phyloP scores from a whole-genome alignment of 768 basidiomycete genomes.

The Amanita thiersii region DNA sequence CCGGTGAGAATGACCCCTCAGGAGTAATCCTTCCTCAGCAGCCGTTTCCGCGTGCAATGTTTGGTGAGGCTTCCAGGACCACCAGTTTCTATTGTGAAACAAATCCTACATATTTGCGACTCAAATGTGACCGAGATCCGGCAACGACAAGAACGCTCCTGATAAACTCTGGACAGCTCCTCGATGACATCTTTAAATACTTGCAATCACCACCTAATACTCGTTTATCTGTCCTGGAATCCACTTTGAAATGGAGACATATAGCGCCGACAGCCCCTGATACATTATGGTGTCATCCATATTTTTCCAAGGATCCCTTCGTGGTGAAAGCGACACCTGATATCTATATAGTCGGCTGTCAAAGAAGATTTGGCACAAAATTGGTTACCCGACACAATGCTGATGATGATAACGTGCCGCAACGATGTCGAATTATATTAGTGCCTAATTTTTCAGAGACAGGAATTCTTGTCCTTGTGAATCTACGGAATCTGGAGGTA shows the following conservation, averaged over 20 bases:
- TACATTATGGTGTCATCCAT: constrained; percentile 98
- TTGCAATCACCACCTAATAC: constrained; percentile 63
- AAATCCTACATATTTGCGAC: constrained; percentile 80
- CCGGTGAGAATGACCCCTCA: constrained; percentile 83
- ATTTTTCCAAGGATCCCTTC: constrained; percentile 82
- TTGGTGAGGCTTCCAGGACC: constrained; percentile 53
- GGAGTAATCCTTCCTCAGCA: constrained; percentile 91
- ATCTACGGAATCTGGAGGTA: constrained; percentile 68
- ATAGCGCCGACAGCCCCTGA: constrained; percentile 99
- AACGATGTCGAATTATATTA: constrained; percentile 64
- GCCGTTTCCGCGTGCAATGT: constrained; percentile 86
- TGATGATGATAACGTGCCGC: constrained; percentile 17
- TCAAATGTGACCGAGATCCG: constrained; percentile 38
- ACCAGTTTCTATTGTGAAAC: constrained; percentile 71
- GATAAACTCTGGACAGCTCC: constrained; percentile 84
- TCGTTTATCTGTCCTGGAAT: constrained; percentile 64
- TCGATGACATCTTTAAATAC: constrained; percentile 96
- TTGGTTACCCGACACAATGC: constrained; percentile 40
- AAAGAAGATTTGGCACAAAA: constrained; percentile 73
- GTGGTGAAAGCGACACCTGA: constrained; percentile 80
- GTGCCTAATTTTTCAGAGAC: constrained; percentile 77
- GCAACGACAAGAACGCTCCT: constrained; percentile 51
- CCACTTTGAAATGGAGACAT: constrained; percentile 89
- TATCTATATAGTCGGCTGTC: constrained; percentile 89
- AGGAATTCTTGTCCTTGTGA: constrained; percentile 72